Percentiles rank a stretch among this genome's conserved stretches.
These are phyloP conservation scores for Colletotrichum neosansevieriae DNA, from an alignment of 2,329 filamentous ascomycete species.

Conservation along the genomic window DNA sequence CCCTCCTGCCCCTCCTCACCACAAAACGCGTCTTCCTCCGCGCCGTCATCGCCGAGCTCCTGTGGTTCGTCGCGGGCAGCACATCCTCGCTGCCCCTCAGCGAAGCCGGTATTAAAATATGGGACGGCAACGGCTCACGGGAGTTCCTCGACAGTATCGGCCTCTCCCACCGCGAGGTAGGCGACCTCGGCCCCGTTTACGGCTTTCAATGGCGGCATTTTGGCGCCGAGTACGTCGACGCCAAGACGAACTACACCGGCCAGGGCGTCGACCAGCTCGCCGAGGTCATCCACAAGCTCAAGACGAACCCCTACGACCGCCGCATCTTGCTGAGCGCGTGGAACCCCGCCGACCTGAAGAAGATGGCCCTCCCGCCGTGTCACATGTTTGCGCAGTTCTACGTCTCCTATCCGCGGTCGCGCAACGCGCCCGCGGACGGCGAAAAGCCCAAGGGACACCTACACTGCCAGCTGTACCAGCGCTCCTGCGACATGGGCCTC, in stretches of 20 bases:
- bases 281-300: slow-evolving; percentile 89
- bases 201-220: slow-evolving; percentile 99
- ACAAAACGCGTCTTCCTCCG: slow-evolving; percentile 96
- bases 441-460: slow-evolving; percentile 72
- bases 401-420: slow-evolving; percentile 76
- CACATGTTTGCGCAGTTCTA: slow-evolving; percentile 99
- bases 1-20: slow-evolving; percentile 90
- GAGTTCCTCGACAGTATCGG: slow-evolving; percentile 90
- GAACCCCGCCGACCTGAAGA: slow-evolving; percentile 88
- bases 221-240: slow-evolving; percentile 87
- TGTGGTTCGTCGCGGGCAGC: slow-evolving; percentile 92
- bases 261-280: slow-evolving; percentile 94
- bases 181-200: slow-evolving; percentile 95
- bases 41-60: slow-evolving; percentile 89
- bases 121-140: slow-evolving; percentile 96
- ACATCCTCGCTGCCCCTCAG: slow-evolving; percentile 84
- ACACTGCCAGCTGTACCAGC: slow-evolving; percentile 91
- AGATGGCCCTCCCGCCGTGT: slow-evolving; percentile 94
- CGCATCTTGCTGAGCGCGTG: slow-evolving; percentile 92
- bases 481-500: slow-evolving; percentile 96
- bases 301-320: slow-evolving; percentile 86
- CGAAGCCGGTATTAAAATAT: slow-evolving; percentile 90
- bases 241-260: slow-evolving; percentile 83
- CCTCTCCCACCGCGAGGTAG: slow-evolving; percentile 82
- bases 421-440: slow-evolving; percentile 40